phyloP scores from a whole-genome alignment of 306 rosid species.

The Trifolium subterraneum region DNA sequence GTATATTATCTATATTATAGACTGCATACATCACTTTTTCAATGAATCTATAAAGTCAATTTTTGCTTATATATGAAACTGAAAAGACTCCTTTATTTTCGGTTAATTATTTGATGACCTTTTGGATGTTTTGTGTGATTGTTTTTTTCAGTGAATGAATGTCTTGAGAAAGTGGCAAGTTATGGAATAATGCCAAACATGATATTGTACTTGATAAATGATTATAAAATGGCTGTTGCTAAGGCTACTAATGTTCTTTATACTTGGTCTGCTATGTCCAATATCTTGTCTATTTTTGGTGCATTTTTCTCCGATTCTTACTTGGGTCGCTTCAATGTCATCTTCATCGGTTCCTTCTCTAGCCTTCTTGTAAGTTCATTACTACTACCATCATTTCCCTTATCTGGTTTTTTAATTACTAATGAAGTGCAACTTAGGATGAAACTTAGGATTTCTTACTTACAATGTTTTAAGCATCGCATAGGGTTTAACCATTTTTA shows the following conservation, averaged over 20 bases:
- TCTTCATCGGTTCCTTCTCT: slow-evolving; percentile 53
- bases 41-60: too few relatives aligned
- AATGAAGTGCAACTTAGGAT: too few relatives aligned
- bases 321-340: slow-evolving; percentile 56
- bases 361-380: slow-evolving; percentile 51
- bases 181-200: slow-evolving; percentile 58
- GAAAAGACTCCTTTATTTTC: not conserved
- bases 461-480: not conserved
- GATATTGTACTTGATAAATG: slow-evolving; percentile 55
- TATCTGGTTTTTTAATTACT: not conserved
- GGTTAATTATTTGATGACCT: not conserved
- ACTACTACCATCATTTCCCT: not conserved
- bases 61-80: too few relatives aligned
- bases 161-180: slow-evolving; percentile 56
- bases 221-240: slow-evolving; percentile 40
- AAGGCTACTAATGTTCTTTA: slow-evolving; percentile 45
- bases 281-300: slow-evolving; percentile 52
- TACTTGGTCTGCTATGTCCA: slow-evolving; percentile 58
- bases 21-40: too few relatives aligned
- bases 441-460: too few relatives aligned
- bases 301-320: slow-evolving; percentile 62
- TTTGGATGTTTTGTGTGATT: not conserved
- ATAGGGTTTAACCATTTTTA: too few relatives aligned
- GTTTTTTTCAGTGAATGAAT: slow-evolving; percentile 50
- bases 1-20: too few relatives aligned